Evolutionary conservation across 805 yeast genomes (phyloP).

Genomic region (Geotrichum ghanense): DNA sequence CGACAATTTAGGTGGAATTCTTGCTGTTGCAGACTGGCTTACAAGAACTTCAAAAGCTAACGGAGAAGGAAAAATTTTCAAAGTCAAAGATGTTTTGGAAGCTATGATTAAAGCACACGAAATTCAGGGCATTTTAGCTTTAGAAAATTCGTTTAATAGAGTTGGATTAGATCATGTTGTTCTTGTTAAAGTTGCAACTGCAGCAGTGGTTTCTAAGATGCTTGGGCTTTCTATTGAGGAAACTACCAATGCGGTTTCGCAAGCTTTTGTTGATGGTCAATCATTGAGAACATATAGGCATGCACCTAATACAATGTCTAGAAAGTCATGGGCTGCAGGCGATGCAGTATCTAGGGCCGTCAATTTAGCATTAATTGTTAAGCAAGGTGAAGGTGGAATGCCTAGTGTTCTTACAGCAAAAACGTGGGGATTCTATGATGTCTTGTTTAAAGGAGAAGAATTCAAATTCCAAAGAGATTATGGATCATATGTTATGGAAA

Average conservation of each 20-base stretch:
- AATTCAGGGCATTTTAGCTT: slow-evolving; percentile 47
- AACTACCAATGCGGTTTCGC: slow-evolving; percentile 44
- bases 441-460: slow-evolving; percentile 39
- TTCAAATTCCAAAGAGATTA: slow-evolving; percentile 43
- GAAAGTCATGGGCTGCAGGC: slow-evolving; percentile 62
- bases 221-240: slow-evolving; percentile 38
- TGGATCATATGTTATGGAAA: slow-evolving; percentile 53
- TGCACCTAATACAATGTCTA: slow-evolving; percentile 51
- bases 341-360: slow-evolving; percentile 52
- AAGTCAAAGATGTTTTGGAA: slow-evolving; percentile 39
- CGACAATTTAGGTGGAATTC: slow-evolving; percentile 47
- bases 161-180: slow-evolving; percentile 53
- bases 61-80: slow-evolving; percentile 32
- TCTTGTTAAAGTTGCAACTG: slow-evolving; percentile 47
- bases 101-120: slow-evolving; percentile 56
- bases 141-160: slow-evolving; percentile 47
- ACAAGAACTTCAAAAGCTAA: slow-evolving; percentile 33
- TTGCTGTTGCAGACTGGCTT: slow-evolving; percentile 47
- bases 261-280: slow-evolving; percentile 53
- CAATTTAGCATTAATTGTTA: slow-evolving; percentile 41
- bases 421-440: slow-evolving; percentile 59
- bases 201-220: slow-evolving; percentile 47
- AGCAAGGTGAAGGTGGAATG: slow-evolving; percentile 43
- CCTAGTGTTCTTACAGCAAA: slow-evolving; percentile 46
- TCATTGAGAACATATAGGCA: slow-evolving; percentile 50